Evolutionary conservation across 805 yeast species (phyloP).

Genomic region (Wickerhamomyces bisporus): DNA sequence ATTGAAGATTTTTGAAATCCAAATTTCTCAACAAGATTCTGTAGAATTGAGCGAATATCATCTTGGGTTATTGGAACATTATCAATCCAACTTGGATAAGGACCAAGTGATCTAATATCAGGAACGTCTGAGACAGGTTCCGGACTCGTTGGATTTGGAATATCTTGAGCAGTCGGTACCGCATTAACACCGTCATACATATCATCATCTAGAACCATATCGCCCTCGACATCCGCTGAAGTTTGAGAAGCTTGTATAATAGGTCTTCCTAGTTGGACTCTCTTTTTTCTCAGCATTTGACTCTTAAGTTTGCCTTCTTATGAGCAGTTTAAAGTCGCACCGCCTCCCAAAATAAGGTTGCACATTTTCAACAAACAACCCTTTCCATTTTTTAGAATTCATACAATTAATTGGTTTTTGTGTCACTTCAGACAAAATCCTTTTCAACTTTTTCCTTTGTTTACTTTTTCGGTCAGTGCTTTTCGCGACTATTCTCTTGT

Average conservation of each 20-base stretch:
- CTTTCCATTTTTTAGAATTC: no score
- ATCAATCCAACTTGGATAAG: constrained; percentile 24
- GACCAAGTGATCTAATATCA: constrained; percentile 1
- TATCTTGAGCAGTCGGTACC: background rate
- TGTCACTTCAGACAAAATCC: no score
- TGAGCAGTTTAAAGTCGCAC: no score
- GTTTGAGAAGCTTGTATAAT: background rate
- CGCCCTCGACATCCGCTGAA: constrained; percentile 7
- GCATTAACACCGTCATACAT: background rate
- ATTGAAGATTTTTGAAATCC: constrained; percentile 83
- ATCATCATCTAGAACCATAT: background rate
- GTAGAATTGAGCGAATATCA: constrained; percentile 59
- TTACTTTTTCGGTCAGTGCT: no score
- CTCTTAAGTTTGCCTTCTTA: no score
- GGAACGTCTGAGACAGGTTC: background rate
- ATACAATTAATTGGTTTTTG: no score
- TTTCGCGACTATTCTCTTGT: no score
- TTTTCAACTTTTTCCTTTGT: no score
- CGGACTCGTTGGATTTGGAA: background rate
- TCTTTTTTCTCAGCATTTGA: background rate
- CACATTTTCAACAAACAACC: no score
- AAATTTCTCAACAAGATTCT: constrained; percentile 53
- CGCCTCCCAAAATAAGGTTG: no score
- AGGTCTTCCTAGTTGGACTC: background rate
- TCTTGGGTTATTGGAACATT: constrained; percentile 69